Base-by-base conservation (phyloP, 2,329 filamentous ascomycete species). In the Epichloe glyceriae region DNA sequence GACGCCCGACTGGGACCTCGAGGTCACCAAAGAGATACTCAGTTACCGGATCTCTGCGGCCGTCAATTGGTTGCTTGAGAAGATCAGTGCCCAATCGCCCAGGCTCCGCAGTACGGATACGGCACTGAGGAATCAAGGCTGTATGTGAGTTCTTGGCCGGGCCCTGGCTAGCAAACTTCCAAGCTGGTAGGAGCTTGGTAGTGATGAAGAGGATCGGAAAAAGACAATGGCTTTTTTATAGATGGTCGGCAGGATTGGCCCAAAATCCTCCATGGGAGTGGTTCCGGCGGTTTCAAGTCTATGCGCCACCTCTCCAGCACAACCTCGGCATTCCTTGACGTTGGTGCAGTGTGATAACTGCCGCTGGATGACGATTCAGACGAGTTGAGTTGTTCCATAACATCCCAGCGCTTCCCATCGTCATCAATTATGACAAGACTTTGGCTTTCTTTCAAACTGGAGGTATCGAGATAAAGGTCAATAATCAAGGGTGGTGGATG, bases 221-320 rank as follows among this genome's bases (percentile, higher is more conserved):
- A 96, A 82, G 57, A 97, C 86, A 56, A 98, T 95, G 60, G 87
- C 88, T 70, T 95, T 93, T 71, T 98, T 98, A 75, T 98, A 98
- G 52, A 95, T 83, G 49, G 88, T 91, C 14, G 93, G 89, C 48
- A 97, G 72, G 34, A 71, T 73, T 11, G 73, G 72, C 7, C 77
- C 78, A 63, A 83, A 87, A 62, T 79, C 79, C 46, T 78, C 73
- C 15, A 56, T 75, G 64, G 64, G 73, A 64, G 52, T 73, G 80
- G 79, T 54, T 47, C 56, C 57, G 15, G 59, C 61, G 37, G 61
- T 57, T 62, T 86, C 51, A 97, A 74, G 63, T 93, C 85, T 56
- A 98, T 78, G 52, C 76, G 84, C 93, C 93, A 98, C 58, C 91
- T 79, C 70, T 98, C 93, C 55, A 98, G 73, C 49, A 96, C 75